Conservation (phyloP, 345 rosid species). For the Durio zibethinus region DNA sequence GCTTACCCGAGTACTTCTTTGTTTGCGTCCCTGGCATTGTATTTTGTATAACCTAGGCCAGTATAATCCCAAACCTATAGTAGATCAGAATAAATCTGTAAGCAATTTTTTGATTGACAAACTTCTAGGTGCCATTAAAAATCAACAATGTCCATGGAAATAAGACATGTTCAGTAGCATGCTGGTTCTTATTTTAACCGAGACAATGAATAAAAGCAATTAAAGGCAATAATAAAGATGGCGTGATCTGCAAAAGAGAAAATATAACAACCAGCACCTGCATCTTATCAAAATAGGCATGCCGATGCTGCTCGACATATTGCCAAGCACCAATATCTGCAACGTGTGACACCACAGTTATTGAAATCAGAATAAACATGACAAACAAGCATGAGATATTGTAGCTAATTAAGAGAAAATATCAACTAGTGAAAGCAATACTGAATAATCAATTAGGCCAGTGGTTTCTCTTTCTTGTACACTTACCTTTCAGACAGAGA, state of each 20-base stretch:
- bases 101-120: neutral
- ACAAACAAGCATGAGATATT: neutral
- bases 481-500: neutral
- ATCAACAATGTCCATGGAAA: neutral
- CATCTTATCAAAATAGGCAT: conserved; percentile 93
- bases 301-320: conserved; percentile 69
- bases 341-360: conserved; percentile 12
- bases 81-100: conserved; percentile 7
- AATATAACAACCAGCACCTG: conserved; percentile 50
- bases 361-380: neutral
- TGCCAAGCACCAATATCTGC: conserved; percentile 93
- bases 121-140: neutral
- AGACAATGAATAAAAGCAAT: neutral
- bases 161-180: neutral
- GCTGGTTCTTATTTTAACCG: neutral
- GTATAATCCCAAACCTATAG: conserved; percentile 95
- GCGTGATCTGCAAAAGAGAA: neutral
- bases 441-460: neutral
- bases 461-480: neutral
- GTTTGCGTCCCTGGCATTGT: conserved; percentile 71
- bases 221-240: neutral
- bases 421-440: neutral
- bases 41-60: conserved; percentile 82
- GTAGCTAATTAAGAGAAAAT: neutral
- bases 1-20: conserved; percentile 78